Evolutionary conservation across 148 eudicot genomes (phyloP), one percentile per base, ranked within the genome.

Genomic region (Rhododendron ferrugineum): DNA sequence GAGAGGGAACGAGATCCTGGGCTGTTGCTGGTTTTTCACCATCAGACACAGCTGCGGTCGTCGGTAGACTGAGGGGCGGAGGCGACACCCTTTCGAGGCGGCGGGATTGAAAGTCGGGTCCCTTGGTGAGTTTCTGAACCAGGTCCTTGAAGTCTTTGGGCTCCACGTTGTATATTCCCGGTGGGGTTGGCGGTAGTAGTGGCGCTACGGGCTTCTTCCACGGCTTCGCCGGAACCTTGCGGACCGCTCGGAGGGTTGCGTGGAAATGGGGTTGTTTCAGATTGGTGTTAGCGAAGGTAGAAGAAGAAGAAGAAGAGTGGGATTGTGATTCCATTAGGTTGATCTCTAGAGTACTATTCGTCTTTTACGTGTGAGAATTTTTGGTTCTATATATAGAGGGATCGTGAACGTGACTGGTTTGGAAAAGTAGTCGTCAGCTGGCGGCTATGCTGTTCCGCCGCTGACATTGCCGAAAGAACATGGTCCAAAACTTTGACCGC

Each of bases 51-150:
- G 62, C 1, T n/a, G 62, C 1, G 1, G 81, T 50, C 15, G 56
- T n/a, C 3, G 87, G 56, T 2, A 85, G 60, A 75, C 47, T 73
- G 22, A 90, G 89, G 14, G 95, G 91, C 0, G 95, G 93, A 0
- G 96, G 96, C 6, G 93, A 92, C 42, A 90, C 64, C 40, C 85
- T 86, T 32, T 87, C 88, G n/a, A 86, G 88, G 37, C 86, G 88
- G 37, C 82, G 88, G 73, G 89, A 44, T 40, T 54, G 91, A 60
- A 85, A 79, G 34, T 85, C 89, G 0, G 52, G 83, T 5, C 91
- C 86, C 62, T 93, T 91, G 6, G 98, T 95, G 28, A 95, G 94
- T 89, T 79, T 78, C 76, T 93, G 95, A 72, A 94, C 97, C 22
- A 94, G 90, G 30, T 94, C 90, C 28, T 91, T 90, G 88, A 95